Evolutionary conservation across 176 grass and related monocot genomes (phyloP).

Genomic region (Carex kokanica): DNA sequence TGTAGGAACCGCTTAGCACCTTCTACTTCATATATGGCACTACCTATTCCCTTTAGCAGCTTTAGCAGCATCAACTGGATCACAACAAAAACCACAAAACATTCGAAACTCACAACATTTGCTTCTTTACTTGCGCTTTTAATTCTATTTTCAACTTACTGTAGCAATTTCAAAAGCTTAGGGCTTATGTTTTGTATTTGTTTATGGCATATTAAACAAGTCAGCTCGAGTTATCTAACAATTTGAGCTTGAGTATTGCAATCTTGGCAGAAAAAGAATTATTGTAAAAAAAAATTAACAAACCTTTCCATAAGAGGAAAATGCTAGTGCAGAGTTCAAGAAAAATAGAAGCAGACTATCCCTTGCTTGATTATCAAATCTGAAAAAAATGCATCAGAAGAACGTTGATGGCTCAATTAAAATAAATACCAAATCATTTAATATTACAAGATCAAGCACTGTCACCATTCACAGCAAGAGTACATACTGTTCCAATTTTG

Average conservation of each 20-base stretch:
- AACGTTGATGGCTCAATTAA: conserved; percentile 4
- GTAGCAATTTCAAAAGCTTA: not conserved
- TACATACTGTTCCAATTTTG: not conserved
- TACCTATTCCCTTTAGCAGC: conserved; percentile 78
- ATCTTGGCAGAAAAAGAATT: not conserved
- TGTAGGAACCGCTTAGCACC: conserved; percentile 58
- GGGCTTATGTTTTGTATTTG: not conserved
- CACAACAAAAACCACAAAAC: not conserved
- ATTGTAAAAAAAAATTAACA: conserved; percentile 24
- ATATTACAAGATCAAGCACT: conserved; percentile 6
- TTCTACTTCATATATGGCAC: conserved; percentile 52
- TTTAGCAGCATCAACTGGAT: conserved; percentile 73
- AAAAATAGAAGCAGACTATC: conserved; percentile 59
- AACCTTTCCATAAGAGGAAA: conserved; percentile 78
- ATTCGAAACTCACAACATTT: not conserved
- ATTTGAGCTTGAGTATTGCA: not conserved
- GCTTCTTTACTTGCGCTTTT: not conserved
- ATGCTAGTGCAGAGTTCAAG: conserved; percentile 58
- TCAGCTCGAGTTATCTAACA: not conserved
- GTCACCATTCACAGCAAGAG: too few relatives aligned
- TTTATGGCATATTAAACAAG: not conserved
- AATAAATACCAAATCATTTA: not conserved
- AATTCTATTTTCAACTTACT: not conserved
- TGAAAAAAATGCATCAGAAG: conserved; percentile 41
- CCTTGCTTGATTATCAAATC: conserved; percentile 62